Evolutionary conservation across 1,284 basidiomycete genomes (phyloP), one percentile per base, ranked within the genome.

Genomic region (Cryptococcus sp.): DNA sequence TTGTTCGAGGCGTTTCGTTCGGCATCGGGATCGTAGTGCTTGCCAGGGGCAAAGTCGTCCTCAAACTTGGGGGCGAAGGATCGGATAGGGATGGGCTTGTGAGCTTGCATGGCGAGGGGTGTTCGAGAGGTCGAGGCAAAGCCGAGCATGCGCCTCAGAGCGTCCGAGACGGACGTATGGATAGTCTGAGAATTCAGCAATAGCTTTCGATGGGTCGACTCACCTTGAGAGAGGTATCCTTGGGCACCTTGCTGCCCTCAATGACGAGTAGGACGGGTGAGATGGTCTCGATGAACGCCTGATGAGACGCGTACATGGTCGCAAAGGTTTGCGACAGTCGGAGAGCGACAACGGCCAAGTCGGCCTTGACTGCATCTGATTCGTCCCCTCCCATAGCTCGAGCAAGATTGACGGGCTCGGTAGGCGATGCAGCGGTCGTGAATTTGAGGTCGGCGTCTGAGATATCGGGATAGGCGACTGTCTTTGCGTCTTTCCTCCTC

Each of bases 61-160:
- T 95, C 93, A 73, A 99, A 98, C 69, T 92, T 93, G 66, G 95
- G 95, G 23, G 91, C 80, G 68, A 89, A 92, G 1, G 90, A 83
- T 4, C 90, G 82, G 60, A 99, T 95, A 6, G 95, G 89, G 45
- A 98, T 92, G 2, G 93, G 90, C 68, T 94, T 95, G 78, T 98
- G 95, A 2, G 86, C 80, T 76, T 99, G 95, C 25, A 98, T 78
- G 11, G 78, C 77, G 33, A 99, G 82, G 0, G 93, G 90, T 46
- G 77, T 79, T 32, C 94, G 86, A 1, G 81, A 77, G 65, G 84
- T 79, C 4, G 71, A 74, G 0, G 90, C 77, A 63, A 93, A 85
- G 57, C 82, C 84, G 51, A 95, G 76, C 45, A 89, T 75, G 22
- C 84, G 80, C 25, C 67, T 65, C 16, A 86, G 68, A 18, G 75